Percentiles rank a stretch among this genome's conserved stretches.
These are phyloP conservation scores for Paraurostyla sp. DNA, from an alignment of 73 alveolate species.

Conservation along the genomic window DNA sequence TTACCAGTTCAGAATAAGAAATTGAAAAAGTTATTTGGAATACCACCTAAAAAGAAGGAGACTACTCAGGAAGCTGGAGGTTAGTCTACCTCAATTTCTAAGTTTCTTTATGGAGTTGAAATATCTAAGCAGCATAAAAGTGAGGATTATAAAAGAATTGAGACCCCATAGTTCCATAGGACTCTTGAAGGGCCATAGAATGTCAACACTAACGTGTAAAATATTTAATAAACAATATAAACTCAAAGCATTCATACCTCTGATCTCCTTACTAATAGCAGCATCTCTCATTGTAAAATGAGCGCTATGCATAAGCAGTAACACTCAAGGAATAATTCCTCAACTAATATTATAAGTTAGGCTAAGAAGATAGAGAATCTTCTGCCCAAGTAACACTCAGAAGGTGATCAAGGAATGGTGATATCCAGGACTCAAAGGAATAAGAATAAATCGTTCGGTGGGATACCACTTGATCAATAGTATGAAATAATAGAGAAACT, in stretches of 20 bases:
- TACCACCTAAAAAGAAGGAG: not conserved
- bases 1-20: slow-evolving; percentile 5
- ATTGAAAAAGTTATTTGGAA: slow-evolving; percentile 11
- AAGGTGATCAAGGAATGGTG: not conserved
- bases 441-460: not conserved
- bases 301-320: not conserved
- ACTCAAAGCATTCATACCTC: not conserved
- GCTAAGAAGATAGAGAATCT: not conserved
- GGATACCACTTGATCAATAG: not conserved
- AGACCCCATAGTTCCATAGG: too few relatives aligned
- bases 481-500: slow-evolving; percentile 6
- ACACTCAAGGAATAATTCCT: not conserved
- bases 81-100: too few relatives aligned
- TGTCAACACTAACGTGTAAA: too few relatives aligned
- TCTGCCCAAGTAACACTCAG: not conserved
- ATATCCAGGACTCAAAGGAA: not conserved
- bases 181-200: too few relatives aligned
- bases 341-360: not conserved
- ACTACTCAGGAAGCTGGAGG: not conserved
- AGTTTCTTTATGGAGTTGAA: not conserved
- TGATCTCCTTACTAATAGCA: not conserved
- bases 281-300: not conserved
- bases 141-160: too few relatives aligned
- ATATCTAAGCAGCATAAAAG: too few relatives aligned
- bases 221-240: too few relatives aligned